A percentile compares a stretch with the other conserved stretches of the same genome.
Evolutionary conservation across 2,329 filamentous ascomycete genomes (phyloP).

Genomic region (Penicillium psychrosexuale): DNA sequence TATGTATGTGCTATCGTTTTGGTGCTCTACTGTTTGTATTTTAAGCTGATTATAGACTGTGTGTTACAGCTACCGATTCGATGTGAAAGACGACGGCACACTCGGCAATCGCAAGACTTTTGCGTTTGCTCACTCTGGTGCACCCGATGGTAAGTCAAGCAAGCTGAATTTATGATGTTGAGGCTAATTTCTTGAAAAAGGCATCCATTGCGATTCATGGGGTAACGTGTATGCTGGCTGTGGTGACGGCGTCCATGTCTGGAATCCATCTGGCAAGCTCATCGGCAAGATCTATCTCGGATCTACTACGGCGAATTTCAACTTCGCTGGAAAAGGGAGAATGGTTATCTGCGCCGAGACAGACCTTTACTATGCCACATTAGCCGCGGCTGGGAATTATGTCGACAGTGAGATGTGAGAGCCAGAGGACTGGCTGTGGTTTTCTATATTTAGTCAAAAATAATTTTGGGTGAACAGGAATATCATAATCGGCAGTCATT

Average conservation of each 20-base stretch:
- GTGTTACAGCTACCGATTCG: conserved; percentile 11
- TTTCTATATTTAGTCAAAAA: background rate
- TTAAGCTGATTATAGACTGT: background rate
- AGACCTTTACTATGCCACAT: conserved; percentile 18
- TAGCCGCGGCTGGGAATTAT: conserved; percentile 16
- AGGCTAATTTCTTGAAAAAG: conserved; percentile 5
- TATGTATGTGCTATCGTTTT: conserved; percentile 8
- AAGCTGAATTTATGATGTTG: background rate
- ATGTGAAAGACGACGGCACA: conserved; percentile 13
- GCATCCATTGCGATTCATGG: conserved; percentile 50
- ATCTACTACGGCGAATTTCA: conserved; percentile 45
- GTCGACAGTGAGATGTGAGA: conserved; percentile 17
- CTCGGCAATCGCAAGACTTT: conserved; percentile 20
- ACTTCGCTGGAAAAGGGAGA: conserved; percentile 40
- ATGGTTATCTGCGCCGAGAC: conserved; percentile 23
- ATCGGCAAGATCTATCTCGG: conserved; percentile 54
- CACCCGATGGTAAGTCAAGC: conserved; percentile 13
- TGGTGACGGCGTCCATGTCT: conserved; percentile 55
- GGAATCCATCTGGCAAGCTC: conserved; percentile 48
- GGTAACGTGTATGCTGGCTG: conserved; percentile 57
- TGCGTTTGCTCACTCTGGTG: conserved; percentile 11
- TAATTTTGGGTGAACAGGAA: background rate
- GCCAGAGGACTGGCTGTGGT: too few species aligned
- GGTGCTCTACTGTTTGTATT: background rate
- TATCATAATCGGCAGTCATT: background rate